These are phyloP conservation scores for Candida palmyrensis DNA, from an alignment of 805 yeast genomes.

Conservation along the genomic window DNA sequence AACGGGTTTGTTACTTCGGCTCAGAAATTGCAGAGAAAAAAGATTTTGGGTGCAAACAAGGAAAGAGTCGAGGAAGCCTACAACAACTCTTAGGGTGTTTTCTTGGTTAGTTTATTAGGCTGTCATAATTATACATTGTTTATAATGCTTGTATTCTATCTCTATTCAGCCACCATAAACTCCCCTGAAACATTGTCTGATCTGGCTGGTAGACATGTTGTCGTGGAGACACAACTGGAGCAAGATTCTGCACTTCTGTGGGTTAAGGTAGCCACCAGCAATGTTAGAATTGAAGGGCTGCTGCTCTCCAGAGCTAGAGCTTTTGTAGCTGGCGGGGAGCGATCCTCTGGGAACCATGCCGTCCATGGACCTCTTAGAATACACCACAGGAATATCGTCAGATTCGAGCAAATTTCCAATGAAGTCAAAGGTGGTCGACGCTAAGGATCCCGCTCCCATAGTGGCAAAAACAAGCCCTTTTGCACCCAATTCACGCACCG, in stretches of 20 bases:
- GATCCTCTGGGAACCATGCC: conserved; percentile 62
- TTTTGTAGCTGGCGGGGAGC: conserved; percentile 24
- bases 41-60: conserved; percentile 68
- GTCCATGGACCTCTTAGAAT: conserved; percentile 64
- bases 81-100: conserved; percentile 5
- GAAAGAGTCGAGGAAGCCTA: conserved; percentile 67
- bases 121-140: not conserved
- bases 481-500: conserved; percentile 39
- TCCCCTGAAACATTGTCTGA: conserved; percentile 42
- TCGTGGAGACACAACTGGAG: conserved; percentile 51
- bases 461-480: conserved; percentile 62
- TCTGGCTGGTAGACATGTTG: conserved; percentile 31
- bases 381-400: conserved; percentile 48
- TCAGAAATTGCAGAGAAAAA: conserved; percentile 91
- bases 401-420: conserved; percentile 32
- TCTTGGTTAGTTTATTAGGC: not conserved
- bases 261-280: conserved; percentile 63
- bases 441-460: conserved; percentile 67
- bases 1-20: conserved; percentile 92
- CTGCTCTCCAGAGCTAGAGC: conserved; percentile 5
- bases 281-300: conserved; percentile 34
- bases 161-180: conserved; percentile 46
- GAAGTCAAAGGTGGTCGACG: conserved; percentile 44
- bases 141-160: not conserved
- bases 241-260: conserved; percentile 57